These are phyloP conservation scores for Fusarium mangiferae DNA, from an alignment of 2,329 filamentous ascomycete species.

Conservation along the genomic window DNA sequence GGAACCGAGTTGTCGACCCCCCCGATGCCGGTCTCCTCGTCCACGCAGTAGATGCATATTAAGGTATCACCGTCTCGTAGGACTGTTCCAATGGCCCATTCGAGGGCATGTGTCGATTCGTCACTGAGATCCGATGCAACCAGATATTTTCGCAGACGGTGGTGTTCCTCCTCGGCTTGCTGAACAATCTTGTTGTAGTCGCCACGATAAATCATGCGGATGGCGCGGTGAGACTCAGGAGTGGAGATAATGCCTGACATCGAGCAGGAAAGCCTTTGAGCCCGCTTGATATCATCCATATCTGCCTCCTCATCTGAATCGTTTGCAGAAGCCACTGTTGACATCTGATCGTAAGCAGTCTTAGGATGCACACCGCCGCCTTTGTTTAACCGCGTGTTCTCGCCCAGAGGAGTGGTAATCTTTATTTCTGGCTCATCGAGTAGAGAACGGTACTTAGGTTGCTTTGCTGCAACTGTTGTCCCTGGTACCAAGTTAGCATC, in stretches of 20 bases:
- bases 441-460: slow-evolving; percentile 65
- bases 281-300: slow-evolving; percentile 83
- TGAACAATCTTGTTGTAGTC: slow-evolving; percentile 81
- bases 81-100: slow-evolving; percentile 97
- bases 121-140: slow-evolving; percentile 96
- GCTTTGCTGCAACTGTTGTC: slow-evolving; percentile 63
- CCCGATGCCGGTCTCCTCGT: slow-evolving; percentile 80
- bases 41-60: slow-evolving; percentile 91
- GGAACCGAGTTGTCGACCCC: slow-evolving; percentile 65
- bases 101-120: slow-evolving; percentile 92
- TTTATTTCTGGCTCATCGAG: slow-evolving; percentile 74
- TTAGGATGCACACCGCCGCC: slow-evolving; percentile 75
- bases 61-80: slow-evolving; percentile 94
- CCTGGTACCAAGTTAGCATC: slow-evolving; percentile 49
- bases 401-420: slow-evolving; percentile 70
- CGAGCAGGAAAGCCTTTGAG: slow-evolving; percentile 84
- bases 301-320: slow-evolving; percentile 90
- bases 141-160: slow-evolving; percentile 86
- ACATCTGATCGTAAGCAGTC: slow-evolving; percentile 82
- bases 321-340: slow-evolving; percentile 66
- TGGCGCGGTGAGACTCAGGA: slow-evolving; percentile 80
- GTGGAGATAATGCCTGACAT: slow-evolving; percentile 83
- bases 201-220: slow-evolving; percentile 90
- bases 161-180: slow-evolving; percentile 81
- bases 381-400: slow-evolving; percentile 66